Evolutionary conservation across 805 yeast species (phyloP).

Genomic region (Priceomyces carsonii): DNA sequence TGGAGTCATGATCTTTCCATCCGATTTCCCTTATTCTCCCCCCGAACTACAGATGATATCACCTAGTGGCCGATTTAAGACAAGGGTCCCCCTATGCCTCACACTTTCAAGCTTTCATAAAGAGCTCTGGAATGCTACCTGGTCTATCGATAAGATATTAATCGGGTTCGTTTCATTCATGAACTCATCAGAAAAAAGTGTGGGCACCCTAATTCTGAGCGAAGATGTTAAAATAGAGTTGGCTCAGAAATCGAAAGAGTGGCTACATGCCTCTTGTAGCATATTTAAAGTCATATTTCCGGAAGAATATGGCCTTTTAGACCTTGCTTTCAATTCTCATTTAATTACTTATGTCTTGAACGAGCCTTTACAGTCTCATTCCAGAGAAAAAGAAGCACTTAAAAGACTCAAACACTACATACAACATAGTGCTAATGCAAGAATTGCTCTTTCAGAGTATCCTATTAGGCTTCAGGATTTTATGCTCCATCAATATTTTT

Average conservation of each 20-base stretch:
- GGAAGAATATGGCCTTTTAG: slow-evolving; percentile 12
- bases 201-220: slow-evolving; percentile 9
- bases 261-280: slow-evolving; percentile 13
- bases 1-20: slow-evolving; percentile 15
- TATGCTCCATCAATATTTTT: slow-evolving; percentile 1
- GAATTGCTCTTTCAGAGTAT: neutral
- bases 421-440: neutral
- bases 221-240: neutral
- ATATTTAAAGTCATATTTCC: slow-evolving; percentile 13
- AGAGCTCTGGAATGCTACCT: slow-evolving; percentile 17
- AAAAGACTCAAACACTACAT: neutral
- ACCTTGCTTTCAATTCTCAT: neutral
- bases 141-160: slow-evolving; percentile 16
- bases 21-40: slow-evolving; percentile 14
- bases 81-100: slow-evolving; percentile 13
- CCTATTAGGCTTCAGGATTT: neutral
- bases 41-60: slow-evolving; percentile 21
- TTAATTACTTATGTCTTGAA: slow-evolving; percentile 6
- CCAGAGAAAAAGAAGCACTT: neutral
- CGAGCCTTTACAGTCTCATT: slow-evolving; percentile 6
- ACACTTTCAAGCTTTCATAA: slow-evolving; percentile 14
- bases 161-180: slow-evolving; percentile 17
- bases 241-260: slow-evolving; percentile 12
- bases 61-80: slow-evolving; percentile 14
- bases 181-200: slow-evolving; percentile 13